Conservation (phyloP, 2,329 filamentous ascomycete species). For the Aspergillus terreus region DNA sequence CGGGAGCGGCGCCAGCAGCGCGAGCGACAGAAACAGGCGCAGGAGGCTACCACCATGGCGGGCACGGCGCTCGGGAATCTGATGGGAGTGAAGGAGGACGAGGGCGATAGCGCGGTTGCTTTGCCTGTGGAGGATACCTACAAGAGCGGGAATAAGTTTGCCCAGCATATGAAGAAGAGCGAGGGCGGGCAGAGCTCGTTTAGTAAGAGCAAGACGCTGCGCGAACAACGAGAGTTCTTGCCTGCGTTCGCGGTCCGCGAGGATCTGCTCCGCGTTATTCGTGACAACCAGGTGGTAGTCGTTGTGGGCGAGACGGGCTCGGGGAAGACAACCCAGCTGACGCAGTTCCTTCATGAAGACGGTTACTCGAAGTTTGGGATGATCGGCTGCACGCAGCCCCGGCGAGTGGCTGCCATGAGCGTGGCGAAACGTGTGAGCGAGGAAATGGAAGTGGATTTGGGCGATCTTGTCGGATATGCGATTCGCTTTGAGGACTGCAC, state of each 20-base stretch:
- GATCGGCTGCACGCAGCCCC: constrained; percentile 94
- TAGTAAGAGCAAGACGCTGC: constrained; percentile 83
- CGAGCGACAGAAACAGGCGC: constrained; percentile 88
- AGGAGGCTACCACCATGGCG: constrained; percentile 88
- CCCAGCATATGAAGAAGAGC: constrained; percentile 81
- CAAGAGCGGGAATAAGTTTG: constrained; percentile 72
- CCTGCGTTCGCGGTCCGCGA: constrained; percentile 96
- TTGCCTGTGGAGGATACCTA: constrained; percentile 68
- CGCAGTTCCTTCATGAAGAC: constrained; percentile 93
- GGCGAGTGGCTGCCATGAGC: constrained; percentile 97
- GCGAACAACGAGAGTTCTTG: constrained; percentile 87
- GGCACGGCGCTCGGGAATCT: constrained; percentile 91
- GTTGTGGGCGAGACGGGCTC: constrained; percentile 97
- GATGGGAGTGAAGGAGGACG: constrained; percentile 91
- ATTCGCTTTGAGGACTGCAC: constrained; percentile 99
- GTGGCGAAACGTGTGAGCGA: constrained; percentile 97
- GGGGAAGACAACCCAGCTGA: constrained; percentile 95
- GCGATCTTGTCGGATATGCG: constrained; percentile 86
- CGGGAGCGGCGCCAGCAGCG: constrained; percentile 87
- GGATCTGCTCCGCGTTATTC: constrained; percentile 83
- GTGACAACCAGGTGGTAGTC: constrained; percentile 95
- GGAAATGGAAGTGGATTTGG: constrained; percentile 93
- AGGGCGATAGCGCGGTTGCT: constrained; percentile 79
- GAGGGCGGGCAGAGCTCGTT: constrained; percentile 82
- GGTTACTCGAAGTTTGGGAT: constrained; percentile 83